phyloP scores from a whole-genome alignment of 495 filamentous ascomycete genomes.

The Parathielavia hyrcaniae region DNA sequence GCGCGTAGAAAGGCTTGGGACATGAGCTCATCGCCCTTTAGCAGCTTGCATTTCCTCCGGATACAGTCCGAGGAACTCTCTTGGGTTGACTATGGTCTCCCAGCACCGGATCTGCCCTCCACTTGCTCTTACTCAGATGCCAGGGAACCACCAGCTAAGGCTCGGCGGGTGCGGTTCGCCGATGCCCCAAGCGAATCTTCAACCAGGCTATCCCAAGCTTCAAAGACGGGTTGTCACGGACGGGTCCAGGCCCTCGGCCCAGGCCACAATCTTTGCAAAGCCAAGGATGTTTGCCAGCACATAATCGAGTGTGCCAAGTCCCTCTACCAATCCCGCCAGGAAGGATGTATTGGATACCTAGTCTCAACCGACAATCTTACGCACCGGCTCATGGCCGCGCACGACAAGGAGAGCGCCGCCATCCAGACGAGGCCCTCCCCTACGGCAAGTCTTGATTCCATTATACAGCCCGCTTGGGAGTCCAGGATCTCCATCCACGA shows the following conservation, averaged over 20 bases:
- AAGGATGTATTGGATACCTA: constrained; percentile 1
- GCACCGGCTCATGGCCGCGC: not conserved
- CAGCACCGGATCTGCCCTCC: not conserved
- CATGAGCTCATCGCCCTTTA: not conserved
- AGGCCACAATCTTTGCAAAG: not conserved
- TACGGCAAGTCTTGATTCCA: not conserved
- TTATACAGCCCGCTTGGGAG: not conserved
- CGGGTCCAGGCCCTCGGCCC: not conserved
- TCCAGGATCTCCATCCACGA: not conserved
- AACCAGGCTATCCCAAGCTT: not conserved
- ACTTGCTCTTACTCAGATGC: not conserved
- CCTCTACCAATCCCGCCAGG: not conserved
- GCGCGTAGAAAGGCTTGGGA: no score
- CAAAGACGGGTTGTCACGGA: not conserved
- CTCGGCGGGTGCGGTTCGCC: not conserved
- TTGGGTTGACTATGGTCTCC: constrained; percentile 1
- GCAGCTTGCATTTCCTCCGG: not conserved
- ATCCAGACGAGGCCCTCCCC: not conserved
- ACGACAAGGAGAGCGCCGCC: not conserved
- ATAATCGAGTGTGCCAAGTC: not conserved
- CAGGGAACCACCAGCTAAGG: not conserved
- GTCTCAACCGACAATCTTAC: constrained; percentile 1
- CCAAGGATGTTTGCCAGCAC: constrained; percentile 7
- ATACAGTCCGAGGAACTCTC: constrained; percentile 2
- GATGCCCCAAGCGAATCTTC: not conserved